These are phyloP conservation scores for Claviceps maximensis DNA, from an alignment of 2,329 filamentous ascomycete species.

Conservation along the genomic window DNA sequence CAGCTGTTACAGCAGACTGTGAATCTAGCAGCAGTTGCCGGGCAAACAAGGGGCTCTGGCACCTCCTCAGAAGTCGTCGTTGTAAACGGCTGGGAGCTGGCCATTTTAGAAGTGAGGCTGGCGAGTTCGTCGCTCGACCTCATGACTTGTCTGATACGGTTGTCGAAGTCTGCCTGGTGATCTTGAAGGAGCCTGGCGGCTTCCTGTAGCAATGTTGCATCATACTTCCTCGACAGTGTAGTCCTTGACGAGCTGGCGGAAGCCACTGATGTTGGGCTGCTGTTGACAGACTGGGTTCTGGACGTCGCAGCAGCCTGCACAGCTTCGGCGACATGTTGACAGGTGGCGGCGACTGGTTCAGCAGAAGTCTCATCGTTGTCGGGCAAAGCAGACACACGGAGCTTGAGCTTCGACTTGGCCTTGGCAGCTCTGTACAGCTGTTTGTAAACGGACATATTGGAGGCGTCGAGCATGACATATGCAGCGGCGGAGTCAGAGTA, in stretches of 20 bases:
- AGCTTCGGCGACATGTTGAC: conserved; percentile 34
- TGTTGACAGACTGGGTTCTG: not conserved
- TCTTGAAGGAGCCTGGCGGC: conserved; percentile 14
- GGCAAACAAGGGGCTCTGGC: not conserved
- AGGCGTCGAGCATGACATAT: conserved; percentile 66
- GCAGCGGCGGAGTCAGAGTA: conserved; percentile 84
- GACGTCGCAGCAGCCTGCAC: conserved; percentile 16
- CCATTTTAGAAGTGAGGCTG: conserved; percentile 4
- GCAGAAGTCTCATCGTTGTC: conserved; percentile 19
- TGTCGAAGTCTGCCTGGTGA: conserved; percentile 15
- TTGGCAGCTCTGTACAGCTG: conserved; percentile 94
- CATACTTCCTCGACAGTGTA: conserved; percentile 15
- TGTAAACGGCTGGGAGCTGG: conserved; percentile 1
- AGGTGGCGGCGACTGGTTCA: conserved; percentile 33
- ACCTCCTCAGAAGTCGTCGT: not conserved
- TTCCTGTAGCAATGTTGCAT: conserved; percentile 14
- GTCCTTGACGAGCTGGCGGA: conserved; percentile 7
- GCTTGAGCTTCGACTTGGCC: conserved; percentile 92
- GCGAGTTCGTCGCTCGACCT: conserved; percentile 10
- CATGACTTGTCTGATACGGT: conserved; percentile 15
- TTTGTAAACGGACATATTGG: conserved; percentile 79
- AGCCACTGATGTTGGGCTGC: conserved; percentile 8
- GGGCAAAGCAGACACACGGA: conserved; percentile 50
- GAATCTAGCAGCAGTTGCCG: conserved; percentile 30
- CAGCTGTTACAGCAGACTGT: conserved; percentile 93